Percentiles rank a stretch among this genome's conserved stretches.
These are phyloP conservation scores for Backusella mclennaniae DNA, from an alignment of 192 early-diverging fungal genomes.

Conservation along the genomic window DNA sequence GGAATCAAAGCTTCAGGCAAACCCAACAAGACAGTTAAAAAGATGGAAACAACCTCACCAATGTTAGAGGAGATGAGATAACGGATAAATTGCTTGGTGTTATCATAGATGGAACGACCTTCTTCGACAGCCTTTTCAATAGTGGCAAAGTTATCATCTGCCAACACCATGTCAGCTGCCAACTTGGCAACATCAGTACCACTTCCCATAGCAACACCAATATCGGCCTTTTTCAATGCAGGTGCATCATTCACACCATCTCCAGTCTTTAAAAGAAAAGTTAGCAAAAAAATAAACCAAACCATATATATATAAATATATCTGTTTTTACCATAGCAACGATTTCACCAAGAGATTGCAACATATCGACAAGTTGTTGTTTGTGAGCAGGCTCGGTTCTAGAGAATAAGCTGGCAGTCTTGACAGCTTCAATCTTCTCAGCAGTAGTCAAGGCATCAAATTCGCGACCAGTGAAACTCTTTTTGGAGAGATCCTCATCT, in stretches of 20 bases:
- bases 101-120: conserved; percentile 97
- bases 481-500: conserved; percentile 61
- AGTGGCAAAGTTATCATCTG: conserved; percentile 99
- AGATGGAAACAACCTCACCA: conserved; percentile 97
- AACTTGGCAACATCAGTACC: conserved; percentile 99
- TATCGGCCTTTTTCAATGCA: conserved; percentile 96
- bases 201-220: conserved; percentile 98
- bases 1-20: conserved; percentile 98
- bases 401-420: conserved; percentile 84
- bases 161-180: conserved; percentile 97
- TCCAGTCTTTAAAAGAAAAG: conserved; percentile 57
- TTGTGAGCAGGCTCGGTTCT: conserved; percentile 97
- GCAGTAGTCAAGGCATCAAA: conserved; percentile 81
- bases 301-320: too few species aligned
- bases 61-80: conserved; percentile 98
- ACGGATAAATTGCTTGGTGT: conserved; percentile 99
- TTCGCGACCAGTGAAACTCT: conserved; percentile 90
- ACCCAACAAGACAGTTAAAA: conserved; percentile 93
- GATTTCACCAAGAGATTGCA: conserved; percentile 80
- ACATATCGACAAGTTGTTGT: conserved; percentile 86
- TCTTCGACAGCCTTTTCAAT: conserved; percentile 97
- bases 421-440: conserved; percentile 73
- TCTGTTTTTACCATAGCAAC: conserved; percentile 66
- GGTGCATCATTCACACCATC: conserved; percentile 99
- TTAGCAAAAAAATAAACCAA: too few species aligned